A percentile compares a stretch with the other conserved stretches of the same genome.
Evolutionary conservation across 768 basidiomycete genomes (phyloP).

Genomic region (Gautieria morchelliformis): DNA sequence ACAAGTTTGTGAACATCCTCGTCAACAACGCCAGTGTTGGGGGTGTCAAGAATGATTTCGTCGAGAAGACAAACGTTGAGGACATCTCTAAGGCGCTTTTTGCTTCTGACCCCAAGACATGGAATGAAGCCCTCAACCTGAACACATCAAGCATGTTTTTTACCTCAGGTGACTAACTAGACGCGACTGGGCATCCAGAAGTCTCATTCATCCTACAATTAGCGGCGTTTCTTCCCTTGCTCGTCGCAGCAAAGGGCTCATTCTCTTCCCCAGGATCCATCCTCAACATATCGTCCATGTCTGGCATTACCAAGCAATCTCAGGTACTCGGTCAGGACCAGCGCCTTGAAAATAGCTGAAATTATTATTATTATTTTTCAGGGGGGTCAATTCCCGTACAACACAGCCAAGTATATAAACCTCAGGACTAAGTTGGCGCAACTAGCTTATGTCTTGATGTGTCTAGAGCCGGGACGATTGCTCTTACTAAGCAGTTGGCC

Average conservation of each 20-base stretch:
- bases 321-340: not conserved
- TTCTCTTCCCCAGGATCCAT: slow-evolving; percentile 3
- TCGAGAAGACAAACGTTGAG: not conserved
- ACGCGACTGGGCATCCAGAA: not conserved
- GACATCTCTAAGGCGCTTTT: slow-evolving; percentile 6
- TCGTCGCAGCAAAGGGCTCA: not conserved
- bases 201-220: not conserved
- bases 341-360: not conserved
- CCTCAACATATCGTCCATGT: slow-evolving; percentile 10
- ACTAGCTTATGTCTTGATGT: not conserved
- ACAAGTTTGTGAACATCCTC: slow-evolving; percentile 2
- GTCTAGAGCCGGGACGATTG: slow-evolving; percentile 5
- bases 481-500: slow-evolving; percentile 8
- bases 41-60: slow-evolving; percentile 6
- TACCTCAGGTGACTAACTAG: not conserved
- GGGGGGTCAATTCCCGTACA: slow-evolving; percentile 10
- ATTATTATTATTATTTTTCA: not conserved
- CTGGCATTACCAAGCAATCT: slow-evolving; percentile 9
- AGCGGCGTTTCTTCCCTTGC: slow-evolving; percentile 9
- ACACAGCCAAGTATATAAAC: slow-evolving; percentile 5
- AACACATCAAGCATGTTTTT: slow-evolving; percentile 8
- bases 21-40: slow-evolving; percentile 8
- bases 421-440: not conserved
- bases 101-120: not conserved
- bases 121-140: slow-evolving; percentile 3